Evolutionary conservation across 2,329 filamentous ascomycete species (phyloP).

Genomic region (Fulvia fulva): DNA sequence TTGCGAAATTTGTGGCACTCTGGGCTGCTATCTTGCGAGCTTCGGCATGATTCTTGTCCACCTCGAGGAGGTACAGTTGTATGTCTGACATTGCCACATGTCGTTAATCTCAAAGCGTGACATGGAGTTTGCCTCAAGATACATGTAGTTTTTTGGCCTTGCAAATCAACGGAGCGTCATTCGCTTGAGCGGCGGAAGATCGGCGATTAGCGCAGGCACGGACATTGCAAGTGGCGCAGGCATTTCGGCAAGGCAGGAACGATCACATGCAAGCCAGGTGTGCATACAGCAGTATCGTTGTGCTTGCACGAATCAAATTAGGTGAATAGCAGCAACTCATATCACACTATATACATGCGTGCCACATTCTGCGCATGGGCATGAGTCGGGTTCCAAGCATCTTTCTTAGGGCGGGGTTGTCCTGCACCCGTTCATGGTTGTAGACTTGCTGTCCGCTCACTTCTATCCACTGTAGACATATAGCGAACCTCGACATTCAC

Average conservation of each 20-base stretch:
- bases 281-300: no score
- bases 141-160: background rate
- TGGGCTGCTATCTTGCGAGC: constrained; percentile 41
- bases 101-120: constrained; percentile 1
- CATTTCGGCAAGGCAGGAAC: background rate
- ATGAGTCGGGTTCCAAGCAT: background rate
- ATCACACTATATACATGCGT: background rate
- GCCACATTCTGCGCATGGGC: background rate
- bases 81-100: constrained; percentile 48
- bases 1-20: constrained; percentile 50
- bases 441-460: background rate
- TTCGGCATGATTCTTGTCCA: constrained; percentile 46
- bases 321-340: no score
- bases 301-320: no score
- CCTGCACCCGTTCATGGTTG: background rate
- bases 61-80: constrained; percentile 50
- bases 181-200: constrained; percentile 1
- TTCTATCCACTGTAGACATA: background rate
- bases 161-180: background rate
- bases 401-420: background rate
- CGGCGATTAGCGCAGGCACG: background rate
- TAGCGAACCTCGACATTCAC: background rate
- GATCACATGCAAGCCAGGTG: background rate
- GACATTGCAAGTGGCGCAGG: background rate
- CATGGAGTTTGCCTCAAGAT: background rate